Percentiles rank a stretch among this genome's conserved stretches.
Evolutionary conservation across 371 early-diverging fungal genomes (phyloP).

Genomic region (Haplosporangium sp.): DNA sequence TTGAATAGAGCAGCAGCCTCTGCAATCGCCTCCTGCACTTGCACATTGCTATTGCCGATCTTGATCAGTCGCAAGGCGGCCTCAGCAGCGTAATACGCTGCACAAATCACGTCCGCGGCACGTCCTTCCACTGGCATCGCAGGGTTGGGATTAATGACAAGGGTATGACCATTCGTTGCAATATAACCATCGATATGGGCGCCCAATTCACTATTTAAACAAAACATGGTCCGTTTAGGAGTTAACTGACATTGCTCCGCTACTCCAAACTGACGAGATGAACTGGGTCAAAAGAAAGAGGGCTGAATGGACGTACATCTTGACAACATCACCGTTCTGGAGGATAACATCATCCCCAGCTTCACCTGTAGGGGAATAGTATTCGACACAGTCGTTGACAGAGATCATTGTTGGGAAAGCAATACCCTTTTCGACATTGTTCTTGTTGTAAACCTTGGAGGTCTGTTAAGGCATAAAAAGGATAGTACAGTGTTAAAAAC

Average conservation of each 20-base stretch:
- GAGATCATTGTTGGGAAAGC: conserved; percentile 88
- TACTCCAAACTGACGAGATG: too few relatives aligned
- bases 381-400: conserved; percentile 83
- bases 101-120: conserved; percentile 79
- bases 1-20: conserved; percentile 85
- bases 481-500: neutral
- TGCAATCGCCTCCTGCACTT: conserved; percentile 73
- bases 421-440: conserved; percentile 82
- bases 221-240: neutral
- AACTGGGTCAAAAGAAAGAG: too few relatives aligned
- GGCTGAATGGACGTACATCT: conserved; percentile 67
- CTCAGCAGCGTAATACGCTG: conserved; percentile 86
- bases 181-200: conserved; percentile 95
- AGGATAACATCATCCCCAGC: conserved; percentile 63
- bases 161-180: conserved; percentile 87
- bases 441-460: conserved; percentile 75
- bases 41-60: conserved; percentile 42
- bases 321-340: conserved; percentile 86
- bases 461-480: conserved; percentile 58
- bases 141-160: conserved; percentile 75
- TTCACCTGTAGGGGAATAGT: conserved; percentile 79
- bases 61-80: conserved; percentile 82
- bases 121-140: conserved; percentile 69
- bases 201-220: conserved; percentile 79
- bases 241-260: too few relatives aligned